Conservation (phyloP, 345 rosid genomes). For the Euphorbia peplus region DNA sequence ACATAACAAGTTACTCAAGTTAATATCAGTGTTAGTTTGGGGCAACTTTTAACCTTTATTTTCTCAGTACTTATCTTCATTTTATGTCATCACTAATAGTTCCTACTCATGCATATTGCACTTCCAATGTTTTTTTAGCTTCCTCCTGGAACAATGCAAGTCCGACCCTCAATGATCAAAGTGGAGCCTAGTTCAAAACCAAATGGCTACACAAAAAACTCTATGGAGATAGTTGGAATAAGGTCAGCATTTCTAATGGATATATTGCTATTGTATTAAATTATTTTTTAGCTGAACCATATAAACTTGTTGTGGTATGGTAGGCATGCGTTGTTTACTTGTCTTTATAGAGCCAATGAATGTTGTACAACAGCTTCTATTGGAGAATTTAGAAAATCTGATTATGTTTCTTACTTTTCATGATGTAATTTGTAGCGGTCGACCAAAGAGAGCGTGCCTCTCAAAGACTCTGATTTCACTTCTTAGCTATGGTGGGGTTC, state of each 20-base stretch:
- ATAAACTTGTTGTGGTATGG: neutral
- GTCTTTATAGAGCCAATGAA: neutral
- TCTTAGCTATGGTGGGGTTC: slow-evolving; percentile 74
- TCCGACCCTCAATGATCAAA: slow-evolving; percentile 71
- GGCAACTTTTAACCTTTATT: neutral
- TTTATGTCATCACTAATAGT: neutral
- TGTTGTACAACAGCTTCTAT: neutral
- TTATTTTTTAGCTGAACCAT: neutral
- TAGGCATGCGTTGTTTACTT: neutral
- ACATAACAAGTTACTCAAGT: too few relatives aligned
- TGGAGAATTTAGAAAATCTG: neutral
- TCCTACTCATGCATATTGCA: neutral
- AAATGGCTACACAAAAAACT: slow-evolving; percentile 25
- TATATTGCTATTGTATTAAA: neutral
- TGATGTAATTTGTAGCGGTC: slow-evolving; percentile 55
- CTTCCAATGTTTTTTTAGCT: slow-evolving; percentile 37
- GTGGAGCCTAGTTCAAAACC: slow-evolving; percentile 39
- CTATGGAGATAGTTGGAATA: slow-evolving; percentile 66
- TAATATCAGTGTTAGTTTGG: neutral
- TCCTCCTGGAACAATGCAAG: slow-evolving; percentile 39
- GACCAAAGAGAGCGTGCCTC: slow-evolving; percentile 45
- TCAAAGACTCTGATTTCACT: slow-evolving; percentile 60
- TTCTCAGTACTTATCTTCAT: neutral
- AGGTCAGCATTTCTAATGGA: slow-evolving; percentile 39
- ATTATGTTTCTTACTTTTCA: slow-evolving; percentile 16